Evolutionary conservation across 495 filamentous ascomycete species (phyloP), one percentile per base, ranked within the genome.

Genomic region (Trichoderma erinaceum): DNA sequence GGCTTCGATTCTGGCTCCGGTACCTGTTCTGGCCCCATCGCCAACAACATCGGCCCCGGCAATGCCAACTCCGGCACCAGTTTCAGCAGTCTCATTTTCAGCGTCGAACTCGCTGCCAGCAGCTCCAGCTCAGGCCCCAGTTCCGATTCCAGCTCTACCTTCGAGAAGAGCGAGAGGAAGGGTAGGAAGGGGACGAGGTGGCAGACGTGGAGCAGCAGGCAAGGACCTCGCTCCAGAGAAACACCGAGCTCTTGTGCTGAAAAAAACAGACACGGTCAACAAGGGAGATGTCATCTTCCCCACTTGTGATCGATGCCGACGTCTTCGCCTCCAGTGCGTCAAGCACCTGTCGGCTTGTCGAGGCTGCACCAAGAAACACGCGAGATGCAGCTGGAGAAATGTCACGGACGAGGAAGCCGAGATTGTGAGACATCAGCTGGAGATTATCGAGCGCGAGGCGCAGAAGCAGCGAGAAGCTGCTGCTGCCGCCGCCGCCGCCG

Each of bases 361-460:
- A 76, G 91, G 90, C 44, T 96, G 92, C 76, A 95, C 92, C 2
- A 91, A 90, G 76, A 93, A 94, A 76, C 92, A 95, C 73, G 90
- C 90, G 16, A 92, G 90, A 69, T 96, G 92, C 75, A 86, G 84
- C 27, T 96, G 92, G 92, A 88, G 86, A 69, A 86, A 89, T 67
- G 84, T 93, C 63, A 88, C 85, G 46, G 87, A 92, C 63, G 86
- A 87, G 0, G 92, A 95, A 73, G 70, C 92, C 11, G 71, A 68
- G 4, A 73, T 71, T 50, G 64, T 80, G 4, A 75, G 73, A 65
- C 69, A 73, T 23, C 73, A 76, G 71, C 48, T 72, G 71, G 23
- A 71, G 69, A 61, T 69, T 71, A 12, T 32, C 6, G 6, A 29
- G 8, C 21, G 7, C 3, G 23, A 65, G 10, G 27, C 64, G 12